A percentile compares a stretch with the other conserved stretches of the same genome.
Evolutionary conservation across 2,329 filamentous ascomycete species (phyloP).

Genomic region (Fusarium buxicola): DNA sequence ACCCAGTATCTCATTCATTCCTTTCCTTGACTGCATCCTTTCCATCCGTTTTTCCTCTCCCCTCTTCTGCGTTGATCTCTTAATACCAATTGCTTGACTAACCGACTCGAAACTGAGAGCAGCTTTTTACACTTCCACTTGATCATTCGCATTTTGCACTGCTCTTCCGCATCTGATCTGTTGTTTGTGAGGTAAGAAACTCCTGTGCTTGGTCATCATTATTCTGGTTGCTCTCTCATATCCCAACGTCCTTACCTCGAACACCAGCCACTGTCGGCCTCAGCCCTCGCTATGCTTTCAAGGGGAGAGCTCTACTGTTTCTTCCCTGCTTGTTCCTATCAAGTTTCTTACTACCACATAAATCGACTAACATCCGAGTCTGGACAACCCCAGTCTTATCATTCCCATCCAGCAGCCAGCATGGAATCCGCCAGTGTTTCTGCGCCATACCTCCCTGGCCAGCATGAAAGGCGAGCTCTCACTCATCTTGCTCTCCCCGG

Average conservation of each 20-base stretch:
- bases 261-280: neutral
- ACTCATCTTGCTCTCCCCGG: slow-evolving; percentile 47
- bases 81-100: neutral
- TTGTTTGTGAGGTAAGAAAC: slow-evolving; percentile 48
- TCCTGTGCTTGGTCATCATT: neutral
- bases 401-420: slow-evolving; percentile 46
- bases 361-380: slow-evolving; percentile 2
- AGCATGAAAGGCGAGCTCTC: slow-evolving; percentile 46
- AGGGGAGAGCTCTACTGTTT: neutral
- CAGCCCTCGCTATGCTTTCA: neutral
- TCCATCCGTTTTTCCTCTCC: neutral
- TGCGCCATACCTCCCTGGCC: slow-evolving; percentile 48
- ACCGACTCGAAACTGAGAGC: slow-evolving; percentile 1
- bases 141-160: slow-evolving; percentile 49
- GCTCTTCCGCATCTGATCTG: slow-evolving; percentile 48
- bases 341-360: neutral
- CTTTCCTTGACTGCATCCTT: neutral
- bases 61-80: neutral
- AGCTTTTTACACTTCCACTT: slow-evolving; percentile 48
- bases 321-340: neutral
- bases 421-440: slow-evolving; percentile 54
- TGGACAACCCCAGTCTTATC: slow-evolving; percentile 51
- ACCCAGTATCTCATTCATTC: neutral
- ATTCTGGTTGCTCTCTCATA: neutral
- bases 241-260: neutral